Conservation (phyloP, 371 early-diverging fungal genomes). For the Mucor mucedo region DNA sequence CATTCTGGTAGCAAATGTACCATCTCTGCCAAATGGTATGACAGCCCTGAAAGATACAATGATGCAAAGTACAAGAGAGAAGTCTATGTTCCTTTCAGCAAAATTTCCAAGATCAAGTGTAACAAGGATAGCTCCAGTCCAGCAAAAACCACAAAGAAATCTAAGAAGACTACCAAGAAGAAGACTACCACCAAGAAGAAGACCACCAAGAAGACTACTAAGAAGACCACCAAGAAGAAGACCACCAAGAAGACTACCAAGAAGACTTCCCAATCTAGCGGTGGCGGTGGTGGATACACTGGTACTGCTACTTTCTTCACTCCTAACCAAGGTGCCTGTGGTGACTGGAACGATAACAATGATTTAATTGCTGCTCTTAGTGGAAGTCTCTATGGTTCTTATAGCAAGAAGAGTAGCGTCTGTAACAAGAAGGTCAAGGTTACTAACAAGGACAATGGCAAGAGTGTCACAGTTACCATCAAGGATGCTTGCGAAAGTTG, state of each 20-base stretch:
- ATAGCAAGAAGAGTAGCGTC: slow-evolving; percentile 34
- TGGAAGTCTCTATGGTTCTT: slow-evolving; percentile 38
- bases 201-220: slow-evolving; percentile 23
- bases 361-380: slow-evolving; percentile 41
- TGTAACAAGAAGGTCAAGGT: slow-evolving; percentile 42
- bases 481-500: slow-evolving; percentile 43
- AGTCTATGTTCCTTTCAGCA: slow-evolving; percentile 21
- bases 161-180: slow-evolving; percentile 19
- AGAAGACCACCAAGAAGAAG: slow-evolving; percentile 23
- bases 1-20: slow-evolving; percentile 27
- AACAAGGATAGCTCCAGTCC: slow-evolving; percentile 14
- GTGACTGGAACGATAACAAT: slow-evolving; percentile 34
- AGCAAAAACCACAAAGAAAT: slow-evolving; percentile 15
- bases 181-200: slow-evolving; percentile 22
- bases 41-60: slow-evolving; percentile 11
- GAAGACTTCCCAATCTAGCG: slow-evolving; percentile 19
- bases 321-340: slow-evolving; percentile 49
- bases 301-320: slow-evolving; percentile 46
- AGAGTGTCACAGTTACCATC: slow-evolving; percentile 39
- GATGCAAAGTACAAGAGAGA: slow-evolving; percentile 7
- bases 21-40: slow-evolving; percentile 22
- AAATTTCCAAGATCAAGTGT: slow-evolving; percentile 10
- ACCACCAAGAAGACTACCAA: slow-evolving; percentile 25
- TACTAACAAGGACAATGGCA: slow-evolving; percentile 35
- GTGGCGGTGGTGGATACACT: slow-evolving; percentile 9